Percentiles rank a stretch among this genome's conserved stretches.
These are phyloP conservation scores for Amylocystis lapponica DNA, from an alignment of 768 basidiomycete species.

Conservation along the genomic window DNA sequence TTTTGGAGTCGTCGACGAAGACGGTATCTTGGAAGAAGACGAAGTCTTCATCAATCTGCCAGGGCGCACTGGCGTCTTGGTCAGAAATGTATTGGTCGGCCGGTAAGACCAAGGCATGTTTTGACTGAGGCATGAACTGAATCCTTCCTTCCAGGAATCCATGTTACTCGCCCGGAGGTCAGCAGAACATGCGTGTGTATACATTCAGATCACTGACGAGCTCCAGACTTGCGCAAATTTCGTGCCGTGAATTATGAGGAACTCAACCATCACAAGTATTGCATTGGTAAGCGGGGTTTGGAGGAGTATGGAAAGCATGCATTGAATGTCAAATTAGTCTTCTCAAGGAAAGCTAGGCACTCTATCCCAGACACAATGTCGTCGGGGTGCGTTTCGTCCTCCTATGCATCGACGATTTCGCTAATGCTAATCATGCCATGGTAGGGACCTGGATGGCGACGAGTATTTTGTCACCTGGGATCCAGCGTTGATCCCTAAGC, in stretches of 20 bases:
- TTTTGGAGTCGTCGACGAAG: constrained; percentile 13
- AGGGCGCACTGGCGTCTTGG: constrained; percentile 1
- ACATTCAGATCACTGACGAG: not conserved
- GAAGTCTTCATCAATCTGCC: constrained; percentile 16
- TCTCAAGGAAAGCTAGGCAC: constrained; percentile 7
- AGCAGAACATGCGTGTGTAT: not conserved
- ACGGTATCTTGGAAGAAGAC: constrained; percentile 8
- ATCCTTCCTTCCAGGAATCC: constrained; percentile 3
- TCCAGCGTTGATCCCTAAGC: constrained; percentile 2
- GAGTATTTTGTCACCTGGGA: constrained; percentile 13
- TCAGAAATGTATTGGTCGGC: not conserved
- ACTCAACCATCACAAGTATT: constrained; percentile 3
- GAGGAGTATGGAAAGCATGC: not conserved
- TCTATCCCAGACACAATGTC: constrained; percentile 12
- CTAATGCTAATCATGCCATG: not conserved
- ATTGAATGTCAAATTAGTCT: constrained; percentile 5
- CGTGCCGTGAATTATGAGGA: constrained; percentile 1
- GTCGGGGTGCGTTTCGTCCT: constrained; percentile 10
- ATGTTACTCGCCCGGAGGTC: constrained; percentile 12
- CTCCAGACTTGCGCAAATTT: constrained; percentile 3
- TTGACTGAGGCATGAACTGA: not conserved
- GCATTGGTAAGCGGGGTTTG: constrained; percentile 3
- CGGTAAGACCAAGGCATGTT: not conserved
- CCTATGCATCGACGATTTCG: not conserved
- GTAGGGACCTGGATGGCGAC: constrained; percentile 13